Conservation (phyloP, 225 moss, liverwort and hornwort species). For the Pseudoscleropodium purum region DNA sequence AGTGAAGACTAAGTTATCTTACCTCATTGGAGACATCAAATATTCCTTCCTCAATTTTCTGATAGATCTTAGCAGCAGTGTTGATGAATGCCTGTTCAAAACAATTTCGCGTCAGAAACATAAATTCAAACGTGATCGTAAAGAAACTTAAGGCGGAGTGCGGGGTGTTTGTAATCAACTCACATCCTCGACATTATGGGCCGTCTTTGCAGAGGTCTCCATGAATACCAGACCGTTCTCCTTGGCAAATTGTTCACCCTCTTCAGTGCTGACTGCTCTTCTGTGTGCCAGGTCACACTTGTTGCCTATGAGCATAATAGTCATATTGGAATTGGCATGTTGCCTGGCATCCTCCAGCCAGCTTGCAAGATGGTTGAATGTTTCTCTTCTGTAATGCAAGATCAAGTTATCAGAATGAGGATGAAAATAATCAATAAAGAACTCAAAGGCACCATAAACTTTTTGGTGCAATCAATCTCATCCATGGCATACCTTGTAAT, state of each 20-base stretch:
- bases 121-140: not conserved
- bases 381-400: conserved; percentile 56
- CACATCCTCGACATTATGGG: conserved; percentile 81
- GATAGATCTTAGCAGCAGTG: conserved; percentile 44
- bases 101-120: not conserved
- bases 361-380: conserved; percentile 94
- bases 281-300: conserved; percentile 83
- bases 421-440: not conserved
- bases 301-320: conserved; percentile 92
- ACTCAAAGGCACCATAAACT: not conserved
- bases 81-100: conserved; percentile 72
- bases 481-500: conserved; percentile 26
- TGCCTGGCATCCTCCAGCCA: conserved; percentile 97
- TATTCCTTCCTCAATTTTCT: conserved; percentile 4
- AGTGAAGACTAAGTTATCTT: not conserved
- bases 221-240: conserved; percentile 90
- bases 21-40: conserved; percentile 11
- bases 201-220: conserved; percentile 94
- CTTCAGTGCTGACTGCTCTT: conserved; percentile 87
- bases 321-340: conserved; percentile 96
- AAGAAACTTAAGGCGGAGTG: not conserved
- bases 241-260: conserved; percentile 95
- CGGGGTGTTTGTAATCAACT: not conserved
- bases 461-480: not conserved
- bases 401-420: not conserved